Conservation (phyloP, 1,284 basidiomycete genomes). For the Heterobasidion parviporum region DNA sequence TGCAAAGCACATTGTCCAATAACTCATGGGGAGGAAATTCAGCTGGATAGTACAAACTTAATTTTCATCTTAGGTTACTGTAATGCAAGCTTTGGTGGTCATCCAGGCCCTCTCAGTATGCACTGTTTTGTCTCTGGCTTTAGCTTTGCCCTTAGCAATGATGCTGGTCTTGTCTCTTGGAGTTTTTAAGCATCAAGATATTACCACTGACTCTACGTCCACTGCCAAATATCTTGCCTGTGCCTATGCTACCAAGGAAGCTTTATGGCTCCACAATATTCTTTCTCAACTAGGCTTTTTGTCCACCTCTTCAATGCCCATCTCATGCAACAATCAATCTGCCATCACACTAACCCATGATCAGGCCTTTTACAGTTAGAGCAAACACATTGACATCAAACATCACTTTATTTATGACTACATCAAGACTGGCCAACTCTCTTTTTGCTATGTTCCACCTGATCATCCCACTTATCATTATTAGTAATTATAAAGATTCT, state of each 20-base stretch:
- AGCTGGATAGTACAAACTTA: constrained; percentile 17
- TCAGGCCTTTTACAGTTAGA: constrained; percentile 15
- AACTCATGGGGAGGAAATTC: constrained; percentile 30
- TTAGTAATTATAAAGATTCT: no score
- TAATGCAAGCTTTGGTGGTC: constrained; percentile 31
- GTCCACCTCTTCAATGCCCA: neutral
- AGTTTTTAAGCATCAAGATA: constrained; percentile 12
- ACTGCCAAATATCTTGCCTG: neutral
- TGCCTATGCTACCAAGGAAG: neutral
- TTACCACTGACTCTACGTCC: neutral
- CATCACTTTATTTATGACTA: no score
- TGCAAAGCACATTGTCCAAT: constrained; percentile 29
- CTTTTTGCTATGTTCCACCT: no score
- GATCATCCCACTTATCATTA: no score
- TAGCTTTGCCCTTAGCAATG: constrained; percentile 20
- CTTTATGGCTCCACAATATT: neutral
- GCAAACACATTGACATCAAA: constrained; percentile 27
- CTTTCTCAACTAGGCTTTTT: neutral
- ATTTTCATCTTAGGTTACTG: constrained; percentile 25
- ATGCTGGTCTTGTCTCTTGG: constrained; percentile 26
- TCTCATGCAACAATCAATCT: constrained; percentile 7
- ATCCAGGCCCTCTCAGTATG: constrained; percentile 17
- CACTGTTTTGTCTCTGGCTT: constrained; percentile 29
- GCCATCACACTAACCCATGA: constrained; percentile 21
- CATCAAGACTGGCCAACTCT: no score